Conservation (phyloP, 495 filamentous ascomycete genomes). For the Aspergillus sclerotiicarbonarius region DNA sequence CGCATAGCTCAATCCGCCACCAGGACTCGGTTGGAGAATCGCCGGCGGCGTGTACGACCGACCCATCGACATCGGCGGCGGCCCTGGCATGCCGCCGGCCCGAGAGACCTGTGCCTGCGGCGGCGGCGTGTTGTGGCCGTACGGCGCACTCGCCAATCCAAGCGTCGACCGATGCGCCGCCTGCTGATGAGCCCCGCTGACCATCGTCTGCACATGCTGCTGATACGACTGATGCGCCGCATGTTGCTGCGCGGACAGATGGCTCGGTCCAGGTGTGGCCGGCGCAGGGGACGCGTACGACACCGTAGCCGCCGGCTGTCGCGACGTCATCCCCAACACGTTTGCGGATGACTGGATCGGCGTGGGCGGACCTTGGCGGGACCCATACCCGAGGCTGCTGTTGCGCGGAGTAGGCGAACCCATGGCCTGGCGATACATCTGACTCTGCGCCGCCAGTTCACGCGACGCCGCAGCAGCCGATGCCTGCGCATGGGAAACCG, state of each 20-base stretch:
- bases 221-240: slow-evolving; percentile 33
- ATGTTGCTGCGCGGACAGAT: slow-evolving; percentile 24
- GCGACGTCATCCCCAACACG: slow-evolving; percentile 32
- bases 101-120: slow-evolving; percentile 32
- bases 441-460: slow-evolving; percentile 30
- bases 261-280: slow-evolving; percentile 24
- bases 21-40: slow-evolving; percentile 31
- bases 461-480: slow-evolving; percentile 27
- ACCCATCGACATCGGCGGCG: slow-evolving; percentile 31
- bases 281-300: slow-evolving; percentile 29
- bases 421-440: slow-evolving; percentile 29
- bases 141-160: slow-evolving; percentile 31
- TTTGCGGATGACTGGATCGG: slow-evolving; percentile 34
- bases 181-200: slow-evolving; percentile 38
- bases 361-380: slow-evolving; percentile 34
- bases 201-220: slow-evolving; percentile 44
- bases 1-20: slow-evolving; percentile 34
- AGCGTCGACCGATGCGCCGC: slow-evolving; percentile 34
- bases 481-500: slow-evolving; percentile 26
- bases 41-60: slow-evolving; percentile 44
- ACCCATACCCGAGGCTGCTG: slow-evolving; percentile 30
- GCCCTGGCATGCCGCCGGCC: slow-evolving; percentile 19
- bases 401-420: slow-evolving; percentile 37
- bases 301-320: slow-evolving; percentile 26
- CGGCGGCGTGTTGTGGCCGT: slow-evolving; percentile 40